Conservation (phyloP, 495 filamentous ascomycete species). For the Hypoxylon trugodes region DNA sequence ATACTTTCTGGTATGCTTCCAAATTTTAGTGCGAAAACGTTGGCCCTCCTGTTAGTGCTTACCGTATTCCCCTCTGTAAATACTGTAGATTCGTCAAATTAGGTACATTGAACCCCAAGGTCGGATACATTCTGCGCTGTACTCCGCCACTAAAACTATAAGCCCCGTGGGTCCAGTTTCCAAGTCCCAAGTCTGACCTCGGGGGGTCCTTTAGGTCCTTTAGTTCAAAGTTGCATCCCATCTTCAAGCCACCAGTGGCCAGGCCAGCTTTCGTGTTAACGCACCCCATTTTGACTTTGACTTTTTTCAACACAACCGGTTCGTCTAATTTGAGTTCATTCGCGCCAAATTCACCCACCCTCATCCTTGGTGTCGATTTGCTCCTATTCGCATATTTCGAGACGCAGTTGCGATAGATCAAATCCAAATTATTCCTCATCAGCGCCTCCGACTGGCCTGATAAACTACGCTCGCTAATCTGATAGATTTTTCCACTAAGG, state of each 20-base stretch:
- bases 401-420: constrained; percentile 26
- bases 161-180: constrained; percentile 17
- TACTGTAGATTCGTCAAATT: neutral
- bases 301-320: constrained; percentile 36
- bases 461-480: constrained; percentile 25
- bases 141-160: constrained; percentile 23
- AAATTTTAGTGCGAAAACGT: constrained; percentile 18
- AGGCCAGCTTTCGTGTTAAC: constrained; percentile 33
- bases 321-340: constrained; percentile 29
- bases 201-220: neutral
- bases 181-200: constrained; percentile 5
- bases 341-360: constrained; percentile 37
- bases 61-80: constrained; percentile 8
- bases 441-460: constrained; percentile 12
- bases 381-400: constrained; percentile 18
- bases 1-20: constrained; percentile 7
- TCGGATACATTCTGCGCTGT: constrained; percentile 1
- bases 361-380: constrained; percentile 27
- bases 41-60: constrained; percentile 19
- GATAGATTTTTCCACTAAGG: constrained; percentile 27
- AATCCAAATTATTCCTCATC: constrained; percentile 2
- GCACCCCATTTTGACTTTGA: constrained; percentile 32
- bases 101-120: neutral
- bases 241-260: constrained; percentile 15
- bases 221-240: constrained; percentile 4